Conservation (phyloP, 495 filamentous ascomycete species). For the Neurospora terricola region DNA sequence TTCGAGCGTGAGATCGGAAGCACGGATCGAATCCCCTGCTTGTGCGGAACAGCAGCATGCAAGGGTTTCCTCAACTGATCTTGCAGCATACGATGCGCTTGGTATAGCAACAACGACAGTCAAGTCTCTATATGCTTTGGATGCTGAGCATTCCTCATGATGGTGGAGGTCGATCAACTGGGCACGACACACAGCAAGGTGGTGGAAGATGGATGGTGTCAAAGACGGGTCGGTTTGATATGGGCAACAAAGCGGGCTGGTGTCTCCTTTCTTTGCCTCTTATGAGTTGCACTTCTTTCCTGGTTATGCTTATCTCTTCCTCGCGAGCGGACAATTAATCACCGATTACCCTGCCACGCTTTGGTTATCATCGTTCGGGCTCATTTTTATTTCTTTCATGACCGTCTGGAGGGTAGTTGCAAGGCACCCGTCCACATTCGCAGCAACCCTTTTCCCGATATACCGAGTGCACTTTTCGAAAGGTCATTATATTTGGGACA, state of each 20-base stretch:
- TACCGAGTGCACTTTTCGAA: background rate
- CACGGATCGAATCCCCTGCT: constrained; percentile 90
- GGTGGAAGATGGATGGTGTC: background rate
- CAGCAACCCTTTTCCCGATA: background rate
- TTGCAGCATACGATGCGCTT: background rate
- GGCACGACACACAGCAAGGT: background rate
- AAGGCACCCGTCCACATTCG: background rate
- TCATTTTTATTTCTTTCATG: background rate
- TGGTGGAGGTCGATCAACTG: background rate
- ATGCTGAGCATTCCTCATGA: background rate
- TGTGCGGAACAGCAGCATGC: constrained; percentile 89
- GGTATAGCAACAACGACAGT: background rate
- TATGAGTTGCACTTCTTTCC: background rate
- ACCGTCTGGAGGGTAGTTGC: background rate
- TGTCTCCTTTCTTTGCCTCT: background rate
- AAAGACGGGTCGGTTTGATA: background rate
- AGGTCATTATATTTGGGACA: background rate
- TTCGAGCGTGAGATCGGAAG: constrained; percentile 95
- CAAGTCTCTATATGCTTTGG: background rate
- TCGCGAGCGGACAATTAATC: background rate
- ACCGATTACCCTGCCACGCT: background rate
- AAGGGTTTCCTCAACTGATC: constrained; percentile 96
- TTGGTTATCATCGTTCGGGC: background rate
- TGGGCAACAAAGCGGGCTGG: background rate
- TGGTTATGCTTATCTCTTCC: background rate